phyloP scores from a whole-genome alignment of 2,329 filamentous ascomycete species.

The Fusarium torreyae region DNA sequence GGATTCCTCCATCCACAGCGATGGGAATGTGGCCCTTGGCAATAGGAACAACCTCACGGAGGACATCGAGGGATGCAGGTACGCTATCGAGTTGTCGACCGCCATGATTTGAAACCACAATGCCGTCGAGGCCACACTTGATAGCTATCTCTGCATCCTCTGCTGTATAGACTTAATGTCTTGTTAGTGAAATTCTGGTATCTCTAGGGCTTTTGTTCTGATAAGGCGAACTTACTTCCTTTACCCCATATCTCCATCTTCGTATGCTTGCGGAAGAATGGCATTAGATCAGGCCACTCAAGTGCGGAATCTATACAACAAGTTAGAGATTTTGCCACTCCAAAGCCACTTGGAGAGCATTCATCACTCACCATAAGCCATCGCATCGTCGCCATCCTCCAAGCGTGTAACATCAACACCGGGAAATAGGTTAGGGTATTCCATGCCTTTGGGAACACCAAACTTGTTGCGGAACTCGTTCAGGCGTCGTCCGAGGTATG shows the following conservation, averaged over 20 bases:
- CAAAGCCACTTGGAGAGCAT: too few relatives aligned
- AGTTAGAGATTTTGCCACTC: too few relatives aligned
- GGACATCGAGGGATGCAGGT: constrained; percentile 60
- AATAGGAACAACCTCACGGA: not conserved
- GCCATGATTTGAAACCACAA: constrained; percentile 63
- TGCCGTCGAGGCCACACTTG: constrained; percentile 56
- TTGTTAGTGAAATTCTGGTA: too few relatives aligned
- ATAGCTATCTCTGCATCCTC: constrained; percentile 48
- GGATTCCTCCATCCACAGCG: constrained; percentile 11
- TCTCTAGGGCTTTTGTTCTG: too few relatives aligned
- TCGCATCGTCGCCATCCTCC: not conserved
- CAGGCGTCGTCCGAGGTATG: not conserved
- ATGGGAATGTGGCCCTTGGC: not conserved
- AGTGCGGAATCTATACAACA: too few relatives aligned
- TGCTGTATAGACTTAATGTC: too few relatives aligned
- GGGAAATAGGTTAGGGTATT: not conserved
- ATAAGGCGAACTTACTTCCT: too few relatives aligned
- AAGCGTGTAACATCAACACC: not conserved
- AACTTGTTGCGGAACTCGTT: not conserved
- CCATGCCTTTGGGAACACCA: not conserved
- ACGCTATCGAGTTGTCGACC: constrained; percentile 63
- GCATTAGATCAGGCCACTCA: too few relatives aligned
- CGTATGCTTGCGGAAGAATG: too few relatives aligned
- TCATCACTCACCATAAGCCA: not conserved
- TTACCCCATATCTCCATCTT: too few relatives aligned